Evolutionary conservation across 495 filamentous ascomycete genomes (phyloP).

Genomic region (Aspergillus bridgeri): DNA sequence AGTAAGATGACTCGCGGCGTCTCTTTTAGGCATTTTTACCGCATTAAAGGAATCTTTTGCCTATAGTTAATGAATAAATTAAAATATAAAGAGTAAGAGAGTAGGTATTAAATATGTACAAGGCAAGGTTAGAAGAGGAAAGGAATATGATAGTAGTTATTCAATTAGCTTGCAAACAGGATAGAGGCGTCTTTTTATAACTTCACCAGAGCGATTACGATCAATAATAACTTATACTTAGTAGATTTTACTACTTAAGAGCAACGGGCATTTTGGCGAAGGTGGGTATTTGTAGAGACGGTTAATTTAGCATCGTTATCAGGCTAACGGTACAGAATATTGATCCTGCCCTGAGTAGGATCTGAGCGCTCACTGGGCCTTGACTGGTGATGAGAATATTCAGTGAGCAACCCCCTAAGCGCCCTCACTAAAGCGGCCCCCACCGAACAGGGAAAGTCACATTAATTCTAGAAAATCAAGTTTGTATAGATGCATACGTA

Average conservation of each 20-base stretch:
- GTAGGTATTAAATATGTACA: constrained; percentile 3
- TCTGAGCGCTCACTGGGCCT: no score
- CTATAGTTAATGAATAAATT: constrained; percentile 7
- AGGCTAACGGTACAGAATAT: neutral
- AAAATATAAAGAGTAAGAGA: constrained; percentile 10
- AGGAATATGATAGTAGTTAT: constrained; percentile 3
- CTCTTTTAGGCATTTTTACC: constrained; percentile 5
- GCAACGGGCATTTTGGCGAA: constrained; percentile 1
- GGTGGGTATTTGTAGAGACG: constrained; percentile 5
- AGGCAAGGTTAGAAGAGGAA: constrained; percentile 8
- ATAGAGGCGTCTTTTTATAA: constrained; percentile 9
- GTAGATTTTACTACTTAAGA: constrained; percentile 6
- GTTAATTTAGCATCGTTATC: constrained; percentile 5
- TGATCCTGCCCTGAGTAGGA: no score
- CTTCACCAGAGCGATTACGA: constrained; percentile 9
- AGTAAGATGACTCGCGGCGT: constrained; percentile 4
- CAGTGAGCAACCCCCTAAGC: no score
- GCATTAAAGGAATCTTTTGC: constrained; percentile 4
- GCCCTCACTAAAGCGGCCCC: no score
- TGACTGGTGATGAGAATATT: no score
- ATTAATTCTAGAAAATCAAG: no score
- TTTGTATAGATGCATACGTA: no score
- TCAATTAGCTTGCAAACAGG: constrained; percentile 6
- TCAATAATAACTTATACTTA: neutral
- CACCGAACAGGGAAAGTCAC: no score